Base-by-base conservation (phyloP, 257 asterid species). In the Gardenia jasminoides region DNA sequence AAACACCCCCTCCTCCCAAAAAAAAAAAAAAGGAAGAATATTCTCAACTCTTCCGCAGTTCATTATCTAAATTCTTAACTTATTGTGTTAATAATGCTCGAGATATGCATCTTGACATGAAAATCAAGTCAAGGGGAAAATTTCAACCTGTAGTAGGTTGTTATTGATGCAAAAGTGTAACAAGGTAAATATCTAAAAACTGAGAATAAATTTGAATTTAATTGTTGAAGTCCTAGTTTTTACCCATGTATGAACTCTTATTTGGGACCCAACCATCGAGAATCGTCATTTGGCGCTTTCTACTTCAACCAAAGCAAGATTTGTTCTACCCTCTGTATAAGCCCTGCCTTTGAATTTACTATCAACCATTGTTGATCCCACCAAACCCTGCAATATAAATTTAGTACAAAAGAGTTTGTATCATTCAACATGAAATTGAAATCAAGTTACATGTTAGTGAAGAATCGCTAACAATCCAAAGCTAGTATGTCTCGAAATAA, bases 301-400 rank as follows among this genome's bases (percentile, higher is more conserved):
- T n/a, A 90, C 92, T 74, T 83, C 81, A 65, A 92, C 82, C 0
- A 92, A 88, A 74, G 97, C 93, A 76, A 92, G 97, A 68, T 86
- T 91, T 0, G 97, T 73, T 86, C 90, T 36, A 91, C 92, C 83
- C 97, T 87, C 72, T 92, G 97, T 92, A 41, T 26, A 84, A 80
- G 90, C 92, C 84, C 96, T 88, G 83, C 95, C 93, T 67, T 82
- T 84, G 10, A 86, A 77, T 92, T 92, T 82, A 92, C 93, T 7
- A 90, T 83, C 77, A 91, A 33, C 97, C 97, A 91, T 22, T 82
- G 91, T 10, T 97, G 88, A 81, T 92, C 97, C 97, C 97, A 92
- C n/a, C 92, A 74, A 94, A 92, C 36, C 98, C 98, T 93, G 81
- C 41, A 61, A 36, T 10, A 28, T 12, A 6, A 67, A 48, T 72